A percentile compares a stretch with the other conserved stretches of the same genome.
Conservation (phyloP, 768 basidiomycete species). For the Candolleomyces efflorescens region DNA sequence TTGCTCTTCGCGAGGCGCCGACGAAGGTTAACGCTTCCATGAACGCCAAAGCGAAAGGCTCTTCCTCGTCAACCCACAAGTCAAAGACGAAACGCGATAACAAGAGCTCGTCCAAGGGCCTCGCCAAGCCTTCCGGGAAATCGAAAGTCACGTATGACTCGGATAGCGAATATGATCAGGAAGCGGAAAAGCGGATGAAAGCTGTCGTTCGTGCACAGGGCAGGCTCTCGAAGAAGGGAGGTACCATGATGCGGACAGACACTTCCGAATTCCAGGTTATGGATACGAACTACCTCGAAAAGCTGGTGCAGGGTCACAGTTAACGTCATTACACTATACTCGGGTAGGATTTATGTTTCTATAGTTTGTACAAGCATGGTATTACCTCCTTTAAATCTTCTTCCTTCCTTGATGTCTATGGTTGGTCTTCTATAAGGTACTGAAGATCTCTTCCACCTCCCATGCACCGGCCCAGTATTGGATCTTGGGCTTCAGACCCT, state of each 20-base stretch:
- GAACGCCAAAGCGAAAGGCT: constrained; percentile 8
- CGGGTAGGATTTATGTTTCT: neutral
- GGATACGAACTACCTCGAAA: constrained; percentile 57
- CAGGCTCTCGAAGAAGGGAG: constrained; percentile 73
- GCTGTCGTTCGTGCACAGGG: constrained; percentile 81
- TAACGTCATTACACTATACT: neutral
- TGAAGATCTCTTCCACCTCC: constrained; percentile 89
- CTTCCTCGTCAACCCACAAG: constrained; percentile 1
- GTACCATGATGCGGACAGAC: constrained; percentile 65
- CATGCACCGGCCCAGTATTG: constrained; percentile 92
- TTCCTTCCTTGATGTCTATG: neutral
- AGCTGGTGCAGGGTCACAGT: constrained; percentile 36
- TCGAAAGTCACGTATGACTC: constrained; percentile 26
- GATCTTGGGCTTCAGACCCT: constrained; percentile 68
- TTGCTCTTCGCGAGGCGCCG: constrained; percentile 86
- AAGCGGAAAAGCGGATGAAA: constrained; percentile 82
- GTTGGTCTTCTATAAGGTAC: constrained; percentile 26
- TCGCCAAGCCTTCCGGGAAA: constrained; percentile 6
- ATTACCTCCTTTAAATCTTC: neutral
- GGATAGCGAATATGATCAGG: constrained; percentile 34
- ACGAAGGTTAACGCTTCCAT: constrained; percentile 36
- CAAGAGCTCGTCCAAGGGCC: neutral
- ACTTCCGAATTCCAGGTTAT: constrained; percentile 78
- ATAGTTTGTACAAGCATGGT: neutral
- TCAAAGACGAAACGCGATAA: constrained; percentile 1